Evolutionary conservation across 257 asterid species (phyloP).

Genomic region (Prunella vulgaris): DNA sequence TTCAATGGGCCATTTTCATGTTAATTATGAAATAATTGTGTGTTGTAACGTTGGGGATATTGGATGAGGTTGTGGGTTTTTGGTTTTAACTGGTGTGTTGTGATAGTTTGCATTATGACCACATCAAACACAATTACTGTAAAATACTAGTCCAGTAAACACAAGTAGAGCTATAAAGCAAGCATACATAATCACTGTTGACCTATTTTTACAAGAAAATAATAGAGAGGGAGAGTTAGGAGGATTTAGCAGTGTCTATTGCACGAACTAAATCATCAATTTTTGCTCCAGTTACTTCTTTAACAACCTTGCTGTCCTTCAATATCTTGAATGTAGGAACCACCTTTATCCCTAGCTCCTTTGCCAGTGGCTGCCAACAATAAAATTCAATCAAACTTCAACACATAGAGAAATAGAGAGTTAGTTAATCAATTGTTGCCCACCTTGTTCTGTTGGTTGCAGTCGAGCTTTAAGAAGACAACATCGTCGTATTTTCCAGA

Average conservation of each 20-base stretch:
- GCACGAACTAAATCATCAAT: slow-evolving; percentile 62
- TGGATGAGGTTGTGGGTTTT: background rate
- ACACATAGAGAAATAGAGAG: background rate
- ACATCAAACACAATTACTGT: background rate
- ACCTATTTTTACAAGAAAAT: slow-evolving; percentile 27
- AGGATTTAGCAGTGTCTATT: slow-evolving; percentile 49
- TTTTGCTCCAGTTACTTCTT: slow-evolving; percentile 88
- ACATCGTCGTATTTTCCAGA: slow-evolving; percentile 62
- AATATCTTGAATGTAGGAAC: slow-evolving; percentile 94
- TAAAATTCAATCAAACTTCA: background rate
- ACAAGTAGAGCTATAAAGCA: background rate
- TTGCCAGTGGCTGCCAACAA: slow-evolving; percentile 61
- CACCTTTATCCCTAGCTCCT: slow-evolving; percentile 84
- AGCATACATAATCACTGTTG: slow-evolving; percentile 18
- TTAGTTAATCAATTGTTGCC: background rate
- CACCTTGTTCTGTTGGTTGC: slow-evolving; percentile 89
- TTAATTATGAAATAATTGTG: background rate
- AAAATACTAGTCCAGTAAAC: background rate
- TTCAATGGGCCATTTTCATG: background rate
- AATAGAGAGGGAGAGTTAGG: slow-evolving; percentile 5
- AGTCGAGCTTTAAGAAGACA: slow-evolving; percentile 86
- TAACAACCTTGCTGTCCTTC: slow-evolving; percentile 56
- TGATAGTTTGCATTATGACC: background rate
- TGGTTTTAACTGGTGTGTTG: background rate
- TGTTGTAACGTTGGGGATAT: no score